Conservation (phyloP, 352 stramenopile genomes). For the Lagenidium giganteum region DNA sequence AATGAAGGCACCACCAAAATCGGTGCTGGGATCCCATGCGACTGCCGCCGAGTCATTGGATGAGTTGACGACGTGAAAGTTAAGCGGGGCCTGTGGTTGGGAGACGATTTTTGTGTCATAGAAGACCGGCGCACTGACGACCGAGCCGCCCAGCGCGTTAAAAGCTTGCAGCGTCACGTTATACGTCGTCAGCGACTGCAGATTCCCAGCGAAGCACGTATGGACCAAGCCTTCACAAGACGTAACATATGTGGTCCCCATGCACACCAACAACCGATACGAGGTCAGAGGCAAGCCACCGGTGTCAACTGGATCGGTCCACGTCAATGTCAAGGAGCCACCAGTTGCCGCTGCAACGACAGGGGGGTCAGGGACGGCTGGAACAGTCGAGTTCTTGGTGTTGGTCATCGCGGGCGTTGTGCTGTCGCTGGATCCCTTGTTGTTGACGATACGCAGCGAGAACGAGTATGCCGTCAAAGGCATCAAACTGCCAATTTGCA, state of each 20-base stretch:
- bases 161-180: slow-evolving; percentile 22
- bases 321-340: slow-evolving; percentile 31
- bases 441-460: slow-evolving; percentile 27
- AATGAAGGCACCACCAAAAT: slow-evolving; percentile 42
- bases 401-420: slow-evolving; percentile 4
- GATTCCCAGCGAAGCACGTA: slow-evolving; percentile 24
- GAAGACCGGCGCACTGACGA: slow-evolving; percentile 5
- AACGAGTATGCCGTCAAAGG: slow-evolving; percentile 39
- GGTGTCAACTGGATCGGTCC: slow-evolving; percentile 43
- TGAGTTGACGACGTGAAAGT: slow-evolving; percentile 7
- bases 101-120: slow-evolving; percentile 25
- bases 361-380: slow-evolving; percentile 23
- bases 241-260: slow-evolving; percentile 12
- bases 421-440: slow-evolving; percentile 19
- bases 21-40: slow-evolving; percentile 26
- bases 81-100: slow-evolving; percentile 24
- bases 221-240: slow-evolving; percentile 38
- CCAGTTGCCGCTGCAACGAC: slow-evolving; percentile 20
- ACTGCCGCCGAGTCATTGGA: slow-evolving; percentile 17
- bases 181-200: slow-evolving; percentile 46
- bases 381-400: slow-evolving; percentile 20
- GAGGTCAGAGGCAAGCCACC: slow-evolving; percentile 39
- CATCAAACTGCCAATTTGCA: slow-evolving; percentile 40
- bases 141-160: slow-evolving; percentile 33
- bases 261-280: slow-evolving; percentile 26